Percentiles rank a stretch among this genome's conserved stretches.
Conservation (phyloP, 148 eudicot genomes). For the Pharnaceum exiguum region DNA sequence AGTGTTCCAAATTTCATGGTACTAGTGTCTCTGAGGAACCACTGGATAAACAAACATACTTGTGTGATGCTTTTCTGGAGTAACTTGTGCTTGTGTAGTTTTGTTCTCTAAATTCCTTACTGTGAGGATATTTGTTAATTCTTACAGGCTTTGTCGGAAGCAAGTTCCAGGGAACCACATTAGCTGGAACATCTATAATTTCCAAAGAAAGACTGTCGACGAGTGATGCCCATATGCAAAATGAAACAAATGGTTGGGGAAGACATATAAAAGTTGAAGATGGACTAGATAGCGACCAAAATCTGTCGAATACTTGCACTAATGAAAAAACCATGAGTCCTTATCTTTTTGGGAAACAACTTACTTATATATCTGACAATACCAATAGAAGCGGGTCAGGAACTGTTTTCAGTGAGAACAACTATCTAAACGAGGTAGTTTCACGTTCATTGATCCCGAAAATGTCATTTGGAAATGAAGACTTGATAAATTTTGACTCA, state of each 20-base stretch:
- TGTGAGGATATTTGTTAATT: constrained; percentile 4
- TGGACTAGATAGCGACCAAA: constrained; percentile 24
- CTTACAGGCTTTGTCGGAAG: constrained; percentile 32
- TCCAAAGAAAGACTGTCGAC: constrained; percentile 38
- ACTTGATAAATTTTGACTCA: constrained; percentile 24
- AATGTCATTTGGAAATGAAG: constrained; percentile 24
- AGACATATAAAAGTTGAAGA: constrained; percentile 34
- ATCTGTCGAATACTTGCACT: constrained; percentile 15
- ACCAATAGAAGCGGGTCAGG: constrained; percentile 10
- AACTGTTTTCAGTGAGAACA: constrained; percentile 17
- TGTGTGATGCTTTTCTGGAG: background rate
- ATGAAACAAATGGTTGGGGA: constrained; percentile 29
- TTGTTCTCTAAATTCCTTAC: background rate
- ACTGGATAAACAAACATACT: too few relatives aligned
- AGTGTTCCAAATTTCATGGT: too few relatives aligned
- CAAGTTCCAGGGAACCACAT: constrained; percentile 33
- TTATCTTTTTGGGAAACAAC: constrained; percentile 4
- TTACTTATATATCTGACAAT: constrained; percentile 12
- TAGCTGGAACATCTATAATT: constrained; percentile 34
- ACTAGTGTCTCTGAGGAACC: too few relatives aligned
- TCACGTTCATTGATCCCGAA: constrained; percentile 23
- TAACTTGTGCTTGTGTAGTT: background rate
- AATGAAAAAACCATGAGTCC: constrained; percentile 26
- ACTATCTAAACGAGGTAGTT: constrained; percentile 14
- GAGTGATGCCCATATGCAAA: constrained; percentile 16